Conservation (phyloP, 1,284 basidiomycete genomes). For the Vanrija sp. region DNA sequence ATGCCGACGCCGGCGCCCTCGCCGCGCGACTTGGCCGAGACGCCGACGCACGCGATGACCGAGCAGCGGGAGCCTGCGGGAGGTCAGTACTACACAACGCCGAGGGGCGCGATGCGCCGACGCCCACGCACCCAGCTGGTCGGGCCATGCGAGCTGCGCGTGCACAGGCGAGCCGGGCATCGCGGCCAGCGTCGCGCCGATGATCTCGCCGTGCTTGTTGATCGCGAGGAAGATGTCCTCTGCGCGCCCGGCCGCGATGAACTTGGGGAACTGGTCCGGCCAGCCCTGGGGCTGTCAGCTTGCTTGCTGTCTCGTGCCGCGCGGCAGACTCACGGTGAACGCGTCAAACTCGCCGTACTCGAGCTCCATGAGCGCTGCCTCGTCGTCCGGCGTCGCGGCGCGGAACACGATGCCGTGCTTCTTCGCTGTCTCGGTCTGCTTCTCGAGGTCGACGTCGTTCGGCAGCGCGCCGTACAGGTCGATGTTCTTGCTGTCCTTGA, state of each 20-base stretch:
- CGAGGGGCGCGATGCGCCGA: too few relatives aligned
- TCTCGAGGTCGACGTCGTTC: constrained; percentile 1
- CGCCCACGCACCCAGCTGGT: constrained; percentile 18
- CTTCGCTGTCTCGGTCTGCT: constrained; percentile 6
- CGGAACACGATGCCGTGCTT: constrained; percentile 17
- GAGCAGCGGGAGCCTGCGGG: constrained; percentile 15
- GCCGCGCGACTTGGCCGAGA: constrained; percentile 8
- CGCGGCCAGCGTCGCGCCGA: constrained; percentile 21
- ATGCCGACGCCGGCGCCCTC: constrained; percentile 20
- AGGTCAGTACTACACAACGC: too few relatives aligned
- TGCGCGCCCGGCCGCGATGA: constrained; percentile 10
- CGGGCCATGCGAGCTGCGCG: constrained; percentile 14
- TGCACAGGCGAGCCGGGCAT: constrained; percentile 7
- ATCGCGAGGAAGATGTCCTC: constrained; percentile 19
- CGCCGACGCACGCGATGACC: constrained; percentile 21
- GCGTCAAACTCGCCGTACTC: constrained; percentile 21
- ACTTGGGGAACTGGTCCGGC: constrained; percentile 23
- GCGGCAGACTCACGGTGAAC: constrained; percentile 21
- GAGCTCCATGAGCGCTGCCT: constrained; percentile 11
- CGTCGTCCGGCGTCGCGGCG: constrained; percentile 5
- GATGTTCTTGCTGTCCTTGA: background rate
- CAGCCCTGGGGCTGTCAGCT: constrained; percentile 19
- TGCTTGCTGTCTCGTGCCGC: too few relatives aligned
- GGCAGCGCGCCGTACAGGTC: constrained; percentile 13
- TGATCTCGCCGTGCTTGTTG: constrained; percentile 9